Percentiles rank a stretch among this genome's conserved stretches.
Conservation (phyloP, 306 rosid genomes). For the Pterocarpus santalinus region DNA sequence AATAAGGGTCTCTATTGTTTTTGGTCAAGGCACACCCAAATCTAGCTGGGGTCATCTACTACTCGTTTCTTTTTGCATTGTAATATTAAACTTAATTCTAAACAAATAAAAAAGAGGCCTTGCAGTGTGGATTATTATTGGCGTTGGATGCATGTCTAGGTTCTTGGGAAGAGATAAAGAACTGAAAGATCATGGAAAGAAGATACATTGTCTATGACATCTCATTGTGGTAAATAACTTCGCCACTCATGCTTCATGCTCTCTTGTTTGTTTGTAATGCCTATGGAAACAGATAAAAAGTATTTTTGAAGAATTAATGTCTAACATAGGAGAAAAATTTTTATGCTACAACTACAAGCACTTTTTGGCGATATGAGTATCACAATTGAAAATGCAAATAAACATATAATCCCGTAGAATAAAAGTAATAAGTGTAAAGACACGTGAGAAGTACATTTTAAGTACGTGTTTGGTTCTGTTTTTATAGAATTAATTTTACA, state of each 20-base stretch:
- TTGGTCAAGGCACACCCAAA: constrained; percentile 73
- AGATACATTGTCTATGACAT: constrained; percentile 49
- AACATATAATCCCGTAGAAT: too few species aligned
- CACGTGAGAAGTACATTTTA: too few species aligned
- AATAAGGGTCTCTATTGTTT: constrained; percentile 48
- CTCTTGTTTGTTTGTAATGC: constrained; percentile 48
- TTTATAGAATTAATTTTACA: too few species aligned
- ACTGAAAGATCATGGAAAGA: constrained; percentile 40
- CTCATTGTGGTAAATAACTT: constrained; percentile 45
- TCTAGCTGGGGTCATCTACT: constrained; percentile 57
- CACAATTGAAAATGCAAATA: too few species aligned
- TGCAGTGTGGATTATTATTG: constrained; percentile 49
- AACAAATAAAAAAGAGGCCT: constrained; percentile 38
- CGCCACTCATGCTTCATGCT: constrained; percentile 52
- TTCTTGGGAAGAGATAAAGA: constrained; percentile 21
- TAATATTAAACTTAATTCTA: constrained; percentile 10
- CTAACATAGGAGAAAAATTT: too few species aligned
- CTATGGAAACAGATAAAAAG: constrained; percentile 11
- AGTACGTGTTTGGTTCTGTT: too few species aligned
- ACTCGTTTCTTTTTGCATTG: constrained; percentile 43
- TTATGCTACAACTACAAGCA: too few species aligned
- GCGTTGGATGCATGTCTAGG: constrained; percentile 50
- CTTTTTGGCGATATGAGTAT: too few species aligned
- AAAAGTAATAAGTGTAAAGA: too few species aligned
- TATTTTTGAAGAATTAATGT: constrained; percentile 23